phyloP scores from a whole-genome alignment of 164 flowering plant species.

The Dillenia turbinata region DNA sequence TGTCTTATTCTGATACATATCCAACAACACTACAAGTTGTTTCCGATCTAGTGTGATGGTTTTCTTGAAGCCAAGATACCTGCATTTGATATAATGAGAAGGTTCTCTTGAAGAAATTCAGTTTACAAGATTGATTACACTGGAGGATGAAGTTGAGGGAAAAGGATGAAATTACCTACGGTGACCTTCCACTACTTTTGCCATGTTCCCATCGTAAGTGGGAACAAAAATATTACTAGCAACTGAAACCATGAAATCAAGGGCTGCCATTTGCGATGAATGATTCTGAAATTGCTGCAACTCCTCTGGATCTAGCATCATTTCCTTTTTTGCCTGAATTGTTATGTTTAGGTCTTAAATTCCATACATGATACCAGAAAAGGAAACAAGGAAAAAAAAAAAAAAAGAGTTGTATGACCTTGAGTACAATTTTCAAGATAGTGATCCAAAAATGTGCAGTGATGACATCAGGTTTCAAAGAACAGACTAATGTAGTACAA shows the following conservation, averaged over 20 bases:
- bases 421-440: no score
- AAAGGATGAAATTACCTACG: conserved; percentile 50
- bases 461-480: no score
- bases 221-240: conserved; percentile 85
- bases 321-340: conserved; percentile 83
- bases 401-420: neutral
- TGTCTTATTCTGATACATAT: conserved; percentile 70
- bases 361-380: neutral
- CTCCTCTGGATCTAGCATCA: conserved; percentile 64
- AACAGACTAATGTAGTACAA: neutral
- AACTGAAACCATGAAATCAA: conserved; percentile 87
- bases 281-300: conserved; percentile 76
- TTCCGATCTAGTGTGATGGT: conserved; percentile 64
- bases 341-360: conserved; percentile 1
- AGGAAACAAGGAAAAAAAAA: neutral
- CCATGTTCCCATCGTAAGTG: conserved; percentile 98
- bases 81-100: conserved; percentile 21
- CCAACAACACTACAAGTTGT: conserved; percentile 66
- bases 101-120: no score
- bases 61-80: conserved; percentile 81
- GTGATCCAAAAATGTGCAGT: no score
- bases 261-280: conserved; percentile 99
- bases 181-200: conserved; percentile 94
- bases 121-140: no score
- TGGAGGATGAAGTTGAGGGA: no score